Conservation (phyloP, 768 basidiomycete species). For the Dentipellis fragilis region DNA sequence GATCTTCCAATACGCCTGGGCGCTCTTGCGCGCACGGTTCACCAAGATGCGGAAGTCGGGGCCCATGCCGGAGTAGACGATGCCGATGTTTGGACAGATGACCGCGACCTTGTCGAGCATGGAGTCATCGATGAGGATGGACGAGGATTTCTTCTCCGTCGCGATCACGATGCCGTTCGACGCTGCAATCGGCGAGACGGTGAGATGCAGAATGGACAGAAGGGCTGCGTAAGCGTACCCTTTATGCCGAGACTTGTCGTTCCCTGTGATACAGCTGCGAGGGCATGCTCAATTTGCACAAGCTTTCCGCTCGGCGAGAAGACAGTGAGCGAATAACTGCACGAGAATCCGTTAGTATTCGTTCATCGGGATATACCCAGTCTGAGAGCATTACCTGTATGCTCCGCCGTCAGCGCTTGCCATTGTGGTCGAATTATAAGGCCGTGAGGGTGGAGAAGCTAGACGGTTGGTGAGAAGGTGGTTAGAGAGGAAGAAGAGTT, state of each 20-base stretch:
- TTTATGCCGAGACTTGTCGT: slow-evolving; percentile 98
- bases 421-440: slow-evolving; percentile 31
- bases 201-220: slow-evolving; percentile 11
- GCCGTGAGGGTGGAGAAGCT: background rate
- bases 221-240: slow-evolving; percentile 39
- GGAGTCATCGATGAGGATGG: slow-evolving; percentile 94
- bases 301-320: slow-evolving; percentile 99
- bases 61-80: slow-evolving; percentile 99
- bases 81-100: slow-evolving; percentile 97
- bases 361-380: background rate
- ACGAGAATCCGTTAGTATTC: background rate
- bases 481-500: background rate
- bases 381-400: slow-evolving; percentile 22
- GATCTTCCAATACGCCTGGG: slow-evolving; percentile 99
- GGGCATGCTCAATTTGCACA: slow-evolving; percentile 98
- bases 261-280: slow-evolving; percentile 91
- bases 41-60: slow-evolving; percentile 96
- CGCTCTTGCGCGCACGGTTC: slow-evolving; percentile 90
- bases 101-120: slow-evolving; percentile 97
- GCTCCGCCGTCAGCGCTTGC: slow-evolving; percentile 56
- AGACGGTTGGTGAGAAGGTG: background rate
- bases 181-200: slow-evolving; percentile 37
- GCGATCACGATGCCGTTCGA: slow-evolving; percentile 99
- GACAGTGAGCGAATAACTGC: slow-evolving; percentile 95
- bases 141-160: slow-evolving; percentile 98